Conservation (phyloP, 306 rosid genomes). For the Sicyos edulis region DNA sequence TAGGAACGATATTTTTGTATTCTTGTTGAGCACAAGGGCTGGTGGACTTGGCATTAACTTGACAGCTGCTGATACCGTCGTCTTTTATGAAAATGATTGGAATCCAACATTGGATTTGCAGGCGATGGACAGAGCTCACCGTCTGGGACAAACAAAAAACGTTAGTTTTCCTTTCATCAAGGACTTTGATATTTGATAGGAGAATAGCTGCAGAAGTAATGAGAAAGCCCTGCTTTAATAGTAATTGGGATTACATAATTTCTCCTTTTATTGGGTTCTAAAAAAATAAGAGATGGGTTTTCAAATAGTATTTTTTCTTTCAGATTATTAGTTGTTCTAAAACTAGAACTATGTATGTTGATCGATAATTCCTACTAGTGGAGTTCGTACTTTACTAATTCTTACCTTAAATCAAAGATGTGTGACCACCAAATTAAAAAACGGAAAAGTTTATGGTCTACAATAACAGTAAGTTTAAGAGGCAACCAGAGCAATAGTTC, state of each 20-base stretch:
- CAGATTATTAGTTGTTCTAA: neutral
- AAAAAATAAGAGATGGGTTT: neutral
- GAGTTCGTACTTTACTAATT: neutral
- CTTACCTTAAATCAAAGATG: slow-evolving; percentile 8
- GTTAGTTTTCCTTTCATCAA: slow-evolving; percentile 43
- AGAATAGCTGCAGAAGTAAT: neutral
- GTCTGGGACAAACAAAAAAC: slow-evolving; percentile 97
- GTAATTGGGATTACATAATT: neutral
- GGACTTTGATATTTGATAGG: neutral
- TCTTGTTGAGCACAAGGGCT: slow-evolving; percentile 95
- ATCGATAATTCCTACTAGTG: neutral
- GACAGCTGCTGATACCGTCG: slow-evolving; percentile 99
- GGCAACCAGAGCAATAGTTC: no score
- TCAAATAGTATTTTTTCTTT: neutral
- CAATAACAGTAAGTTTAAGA: neutral
- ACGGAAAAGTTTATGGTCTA: neutral
- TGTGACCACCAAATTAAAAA: no score
- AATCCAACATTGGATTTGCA: slow-evolving; percentile 95
- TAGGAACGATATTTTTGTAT: slow-evolving; percentile 89
- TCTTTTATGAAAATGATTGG: slow-evolving; percentile 99
- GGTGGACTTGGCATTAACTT: slow-evolving; percentile 99
- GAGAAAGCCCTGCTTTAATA: neutral
- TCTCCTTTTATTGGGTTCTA: neutral
- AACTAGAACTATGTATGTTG: neutral
- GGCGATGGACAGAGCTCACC: slow-evolving; percentile 99